Percentiles rank a stretch among this genome's conserved stretches.
Conservation (phyloP, 192 early-diverging fungal species). For the Dimargaris verticillata region DNA sequence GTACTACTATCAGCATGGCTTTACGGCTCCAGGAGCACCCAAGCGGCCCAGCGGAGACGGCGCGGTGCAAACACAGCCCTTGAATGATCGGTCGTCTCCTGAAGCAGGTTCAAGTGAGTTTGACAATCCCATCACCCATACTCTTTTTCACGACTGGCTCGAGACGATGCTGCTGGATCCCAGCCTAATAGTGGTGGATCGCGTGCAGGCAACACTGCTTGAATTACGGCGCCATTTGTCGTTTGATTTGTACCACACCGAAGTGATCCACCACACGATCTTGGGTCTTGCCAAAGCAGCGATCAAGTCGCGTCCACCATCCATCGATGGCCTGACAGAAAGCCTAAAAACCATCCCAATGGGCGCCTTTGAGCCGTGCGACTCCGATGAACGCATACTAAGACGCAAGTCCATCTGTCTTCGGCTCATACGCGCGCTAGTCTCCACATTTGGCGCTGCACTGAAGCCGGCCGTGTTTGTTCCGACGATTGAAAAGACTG, state of each 20-base stretch:
- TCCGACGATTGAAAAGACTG: constrained; percentile 25
- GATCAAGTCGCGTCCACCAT: constrained; percentile 6
- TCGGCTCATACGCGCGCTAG: constrained; percentile 27
- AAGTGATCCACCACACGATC: constrained; percentile 28
- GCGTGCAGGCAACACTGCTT: constrained; percentile 24
- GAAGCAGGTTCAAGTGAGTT: not conserved
- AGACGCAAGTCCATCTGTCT: constrained; percentile 28
- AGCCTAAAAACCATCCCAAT: not conserved
- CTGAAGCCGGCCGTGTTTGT: constrained; percentile 31
- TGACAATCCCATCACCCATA: constrained; percentile 1
- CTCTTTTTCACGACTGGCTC: constrained; percentile 26
- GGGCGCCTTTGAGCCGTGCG: constrained; percentile 21
- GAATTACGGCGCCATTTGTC: constrained; percentile 18
- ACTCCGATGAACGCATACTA: constrained; percentile 21
- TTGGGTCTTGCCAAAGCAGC: constrained; percentile 23
- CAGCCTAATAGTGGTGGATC: constrained; percentile 21
- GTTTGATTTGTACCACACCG: constrained; percentile 26
- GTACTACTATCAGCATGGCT: constrained; percentile 19
- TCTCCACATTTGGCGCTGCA: constrained; percentile 20
- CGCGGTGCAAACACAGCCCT: not conserved
- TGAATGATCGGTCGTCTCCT: not conserved
- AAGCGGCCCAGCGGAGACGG: not conserved
- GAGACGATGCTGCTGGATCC: constrained; percentile 27
- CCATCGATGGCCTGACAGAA: constrained; percentile 6
- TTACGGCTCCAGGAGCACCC: not conserved